phyloP scores from a whole-genome alignment of 306 rosid genomes.

The Prunus dulcis region DNA sequence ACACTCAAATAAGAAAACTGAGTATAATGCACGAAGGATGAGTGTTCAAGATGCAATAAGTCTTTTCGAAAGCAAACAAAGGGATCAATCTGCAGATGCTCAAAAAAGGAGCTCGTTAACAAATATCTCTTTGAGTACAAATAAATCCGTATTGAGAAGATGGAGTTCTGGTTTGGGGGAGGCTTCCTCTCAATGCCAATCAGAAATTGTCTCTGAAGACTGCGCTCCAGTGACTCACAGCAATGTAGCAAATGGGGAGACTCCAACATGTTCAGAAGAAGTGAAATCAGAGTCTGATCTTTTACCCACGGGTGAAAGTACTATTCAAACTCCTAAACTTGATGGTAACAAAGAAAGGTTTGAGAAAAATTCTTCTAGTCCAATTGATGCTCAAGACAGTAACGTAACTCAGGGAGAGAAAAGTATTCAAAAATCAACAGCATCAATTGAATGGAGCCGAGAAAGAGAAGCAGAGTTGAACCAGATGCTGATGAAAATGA shows the following conservation, averaged over 20 bases:
- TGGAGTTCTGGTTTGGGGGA: slow-evolving; percentile 92
- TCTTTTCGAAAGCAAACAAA: slow-evolving; percentile 93
- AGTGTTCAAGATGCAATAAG: slow-evolving; percentile 92
- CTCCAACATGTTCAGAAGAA: slow-evolving; percentile 31
- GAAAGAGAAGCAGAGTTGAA: slow-evolving; percentile 79
- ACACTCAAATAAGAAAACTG: slow-evolving; percentile 51
- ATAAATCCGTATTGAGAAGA: slow-evolving; percentile 91
- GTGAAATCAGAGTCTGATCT: slow-evolving; percentile 40
- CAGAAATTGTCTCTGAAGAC: slow-evolving; percentile 52
- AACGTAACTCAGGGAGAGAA: slow-evolving; percentile 37
- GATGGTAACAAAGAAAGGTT: slow-evolving; percentile 39
- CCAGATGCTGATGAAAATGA: slow-evolving; percentile 80
- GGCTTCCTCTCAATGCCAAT: slow-evolving; percentile 47
- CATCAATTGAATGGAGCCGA: slow-evolving; percentile 74
- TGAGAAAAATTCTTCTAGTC: slow-evolving; percentile 39
- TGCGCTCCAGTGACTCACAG: slow-evolving; percentile 37
- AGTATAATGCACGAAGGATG: slow-evolving; percentile 72
- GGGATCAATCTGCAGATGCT: slow-evolving; percentile 52
- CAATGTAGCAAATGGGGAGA: slow-evolving; percentile 32
- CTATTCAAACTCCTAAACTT: slow-evolving; percentile 33
- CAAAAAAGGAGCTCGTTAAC: slow-evolving; percentile 62
- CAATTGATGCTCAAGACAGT: slow-evolving; percentile 43
- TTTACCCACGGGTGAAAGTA: slow-evolving; percentile 33
- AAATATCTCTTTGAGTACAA: slow-evolving; percentile 54
- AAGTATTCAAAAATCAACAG: slow-evolving; percentile 35